Conservation (phyloP, 169 alveolate genomes). For the Plasmodium gonderi region DNA sequence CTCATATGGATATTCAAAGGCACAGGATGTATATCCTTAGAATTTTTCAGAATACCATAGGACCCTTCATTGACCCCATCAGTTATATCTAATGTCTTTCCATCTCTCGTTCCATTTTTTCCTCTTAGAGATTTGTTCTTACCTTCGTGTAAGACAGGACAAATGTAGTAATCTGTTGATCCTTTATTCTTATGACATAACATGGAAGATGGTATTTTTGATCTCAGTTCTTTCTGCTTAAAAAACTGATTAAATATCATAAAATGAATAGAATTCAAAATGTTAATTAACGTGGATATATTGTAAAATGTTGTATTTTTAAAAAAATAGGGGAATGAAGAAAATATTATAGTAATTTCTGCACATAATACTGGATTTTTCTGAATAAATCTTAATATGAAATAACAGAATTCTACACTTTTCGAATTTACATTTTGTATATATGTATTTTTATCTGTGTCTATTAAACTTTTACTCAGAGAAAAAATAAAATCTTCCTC, state of each 20-base stretch:
- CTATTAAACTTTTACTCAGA: background rate
- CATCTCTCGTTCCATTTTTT: too few species aligned
- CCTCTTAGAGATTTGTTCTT: too few species aligned
- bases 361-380: slow-evolving; percentile 73
- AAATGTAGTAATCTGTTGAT: background rate
- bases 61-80: background rate
- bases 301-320: slow-evolving; percentile 58
- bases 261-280: slow-evolving; percentile 58
- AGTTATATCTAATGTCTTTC: too few species aligned
- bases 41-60: background rate
- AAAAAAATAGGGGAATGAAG: slow-evolving; percentile 59
- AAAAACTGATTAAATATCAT: slow-evolving; percentile 74
- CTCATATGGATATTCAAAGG: background rate
- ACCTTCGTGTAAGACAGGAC: background rate
- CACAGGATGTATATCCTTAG: background rate
- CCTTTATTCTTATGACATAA: background rate
- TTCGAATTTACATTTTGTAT: slow-evolving; percentile 52
- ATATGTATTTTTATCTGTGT: slow-evolving; percentile 15
- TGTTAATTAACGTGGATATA: slow-evolving; percentile 34
- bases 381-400: slow-evolving; percentile 58
- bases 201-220: background rate
- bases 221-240: slow-evolving; percentile 17
- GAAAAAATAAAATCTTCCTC: slow-evolving; percentile 47
- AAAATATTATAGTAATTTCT: slow-evolving; percentile 64
- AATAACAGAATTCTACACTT: slow-evolving; percentile 67